Evolutionary conservation across 176 grass and related monocot species (phyloP).

Genomic region (Triticum urartu): DNA sequence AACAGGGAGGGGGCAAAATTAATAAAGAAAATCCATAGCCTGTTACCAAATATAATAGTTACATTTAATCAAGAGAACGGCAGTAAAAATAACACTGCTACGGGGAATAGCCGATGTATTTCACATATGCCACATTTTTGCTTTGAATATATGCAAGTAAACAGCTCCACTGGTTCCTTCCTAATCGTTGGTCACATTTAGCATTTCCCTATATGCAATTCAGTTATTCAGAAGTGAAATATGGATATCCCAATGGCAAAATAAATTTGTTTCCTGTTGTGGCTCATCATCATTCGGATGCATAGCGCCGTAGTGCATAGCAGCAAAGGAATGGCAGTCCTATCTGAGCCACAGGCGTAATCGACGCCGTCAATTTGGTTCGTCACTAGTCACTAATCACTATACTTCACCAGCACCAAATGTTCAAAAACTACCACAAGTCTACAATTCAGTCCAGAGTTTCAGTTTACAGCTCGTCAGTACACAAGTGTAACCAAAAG

Average conservation of each 20-base stretch:
- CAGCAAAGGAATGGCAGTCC: not conserved
- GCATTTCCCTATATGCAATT: not conserved
- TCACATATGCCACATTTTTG: not conserved
- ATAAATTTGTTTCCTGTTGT: not conserved
- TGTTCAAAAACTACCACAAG: not conserved
- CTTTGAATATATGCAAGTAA: not conserved
- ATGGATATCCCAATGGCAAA: not conserved
- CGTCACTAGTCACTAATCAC: not conserved
- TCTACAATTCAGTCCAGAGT: not conserved
- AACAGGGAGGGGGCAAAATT: slow-evolving; percentile 26
- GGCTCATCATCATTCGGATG: not conserved
- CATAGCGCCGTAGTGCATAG: not conserved
- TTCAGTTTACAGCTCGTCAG: not conserved
- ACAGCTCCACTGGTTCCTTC: not conserved
- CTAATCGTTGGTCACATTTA: not conserved
- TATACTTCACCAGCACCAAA: not conserved
- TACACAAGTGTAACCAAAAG: not conserved
- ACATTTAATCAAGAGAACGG: slow-evolving; percentile 3
- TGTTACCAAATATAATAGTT: not conserved
- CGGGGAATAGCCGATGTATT: not conserved
- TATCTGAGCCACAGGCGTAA: not conserved
- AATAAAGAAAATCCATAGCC: slow-evolving; percentile 5
- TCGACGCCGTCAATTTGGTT: not conserved
- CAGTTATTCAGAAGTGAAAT: not conserved
- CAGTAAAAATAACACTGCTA: not conserved